phyloP scores from a whole-genome alignment of 2,329 filamentous ascomycete species.

The Pestalotiopsis sp. region DNA sequence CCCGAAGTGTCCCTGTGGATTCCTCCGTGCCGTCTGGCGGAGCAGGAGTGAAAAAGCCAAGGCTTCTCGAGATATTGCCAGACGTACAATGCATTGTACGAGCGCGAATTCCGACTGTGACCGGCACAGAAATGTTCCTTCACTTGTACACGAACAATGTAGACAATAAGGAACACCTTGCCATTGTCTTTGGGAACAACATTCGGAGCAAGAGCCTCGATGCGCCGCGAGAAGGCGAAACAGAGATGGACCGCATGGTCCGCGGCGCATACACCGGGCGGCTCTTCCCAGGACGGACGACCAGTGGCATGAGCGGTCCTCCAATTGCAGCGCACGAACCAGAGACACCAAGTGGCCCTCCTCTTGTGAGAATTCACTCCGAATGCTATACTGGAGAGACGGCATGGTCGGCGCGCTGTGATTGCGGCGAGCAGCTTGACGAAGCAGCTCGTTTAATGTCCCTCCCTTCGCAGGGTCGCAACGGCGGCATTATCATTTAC shows the following conservation, averaged over 20 bases:
- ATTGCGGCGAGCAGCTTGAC: constrained; percentile 96
- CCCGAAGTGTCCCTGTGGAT: constrained; percentile 62
- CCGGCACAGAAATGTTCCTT: constrained; percentile 93
- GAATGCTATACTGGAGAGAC: constrained; percentile 99
- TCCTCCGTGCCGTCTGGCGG: constrained; percentile 60
- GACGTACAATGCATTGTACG: constrained; percentile 92
- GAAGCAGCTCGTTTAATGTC: constrained; percentile 95
- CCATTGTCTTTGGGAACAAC: constrained; percentile 90
- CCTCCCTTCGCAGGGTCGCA: constrained; percentile 58
- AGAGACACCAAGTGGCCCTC: constrained; percentile 42
- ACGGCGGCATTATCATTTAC: constrained; percentile 92
- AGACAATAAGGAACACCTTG: constrained; percentile 94
- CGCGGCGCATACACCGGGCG: constrained; percentile 89
- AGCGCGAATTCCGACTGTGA: constrained; percentile 90
- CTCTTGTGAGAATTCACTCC: constrained; percentile 92
- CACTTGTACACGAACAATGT: constrained; percentile 92
- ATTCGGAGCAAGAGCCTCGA: constrained; percentile 78
- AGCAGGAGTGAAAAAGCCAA: constrained; percentile 67
- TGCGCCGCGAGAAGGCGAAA: constrained; percentile 73
- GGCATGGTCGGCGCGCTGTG: constrained; percentile 95
- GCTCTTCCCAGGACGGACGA: constrained; percentile 81
- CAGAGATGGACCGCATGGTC: constrained; percentile 89
- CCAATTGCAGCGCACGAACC: constrained; percentile 16
- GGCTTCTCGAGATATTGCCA: constrained; percentile 75
- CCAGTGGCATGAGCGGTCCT: constrained; percentile 61